Base-by-base conservation (phyloP, 2,329 filamentous ascomycete species). In the Fusarium protoensiforme region DNA sequence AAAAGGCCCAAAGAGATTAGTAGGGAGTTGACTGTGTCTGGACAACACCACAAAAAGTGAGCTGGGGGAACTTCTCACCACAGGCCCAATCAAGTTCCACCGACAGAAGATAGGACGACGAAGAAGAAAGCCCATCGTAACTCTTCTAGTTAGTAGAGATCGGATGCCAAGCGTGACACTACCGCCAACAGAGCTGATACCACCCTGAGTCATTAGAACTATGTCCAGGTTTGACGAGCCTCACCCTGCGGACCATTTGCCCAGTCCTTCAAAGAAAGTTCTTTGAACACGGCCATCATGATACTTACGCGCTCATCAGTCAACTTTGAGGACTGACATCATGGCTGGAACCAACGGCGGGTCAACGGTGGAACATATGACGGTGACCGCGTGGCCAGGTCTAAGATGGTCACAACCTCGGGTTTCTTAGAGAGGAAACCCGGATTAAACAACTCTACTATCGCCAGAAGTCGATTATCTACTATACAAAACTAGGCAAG, bases 41-140 rank as follows among this genome's bases (percentile, higher is more conserved):
- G 7, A 94, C 90, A 43, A 89, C 86, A 14, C 82, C 91, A 22
- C 93, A 93, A 68, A 95, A 91, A 75, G 95, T 94, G 71, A 95
- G 87, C 81, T 95, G 93, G 68, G 95, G n/a, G n/a, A n/a, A n/a
- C n/a, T n/a, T n/a, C n/a, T n/a, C 24, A 5, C 24, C 24, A 24
- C 24, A 24, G 5, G 24, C 24, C 24, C 5, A 24, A 24, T 24
- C 24, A 5, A 24, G 92, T 93, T 24, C 93, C 93, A 54, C 90
- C 92, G 22, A 94, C 92, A 0, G 92, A 94, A 0, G 92, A 94
- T 78, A 94, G 93, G 61, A 94, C 92, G 27, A 93, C 90, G 67
- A 90, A 93, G 10, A 91, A 90, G 8, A 94, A 91, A 10, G 92
- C 92, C 74, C 93, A 93, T 81, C 94, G 92, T 80, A 93, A 91